Conservation (phyloP, 352 stramenopile species). For the Pythium volutum region DNA sequence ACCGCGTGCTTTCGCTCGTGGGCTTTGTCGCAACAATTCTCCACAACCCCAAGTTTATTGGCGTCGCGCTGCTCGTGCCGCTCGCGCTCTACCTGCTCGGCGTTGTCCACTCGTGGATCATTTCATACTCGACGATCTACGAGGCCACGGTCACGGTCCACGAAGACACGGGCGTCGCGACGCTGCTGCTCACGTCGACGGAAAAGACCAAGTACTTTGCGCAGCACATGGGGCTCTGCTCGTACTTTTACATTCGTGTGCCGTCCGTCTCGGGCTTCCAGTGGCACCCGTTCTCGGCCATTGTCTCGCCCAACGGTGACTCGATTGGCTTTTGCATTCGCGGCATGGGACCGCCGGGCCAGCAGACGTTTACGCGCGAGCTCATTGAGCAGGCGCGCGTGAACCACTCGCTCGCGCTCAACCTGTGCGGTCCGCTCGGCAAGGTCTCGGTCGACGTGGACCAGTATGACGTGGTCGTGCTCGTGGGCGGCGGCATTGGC, state of each 20-base stretch:
- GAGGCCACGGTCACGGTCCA: constrained; percentile 43
- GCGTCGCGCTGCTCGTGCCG: constrained; percentile 51
- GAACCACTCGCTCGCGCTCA: constrained; percentile 43
- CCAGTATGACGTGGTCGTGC: constrained; percentile 59
- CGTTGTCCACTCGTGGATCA: constrained; percentile 50
- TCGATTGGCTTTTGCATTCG: constrained; percentile 81
- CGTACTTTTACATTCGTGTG: constrained; percentile 78
- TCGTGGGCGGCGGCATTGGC: constrained; percentile 69
- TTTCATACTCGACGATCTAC: constrained; percentile 44
- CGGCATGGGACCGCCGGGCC: constrained; percentile 34
- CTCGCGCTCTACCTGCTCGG: constrained; percentile 61
- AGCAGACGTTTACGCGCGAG: constrained; percentile 45
- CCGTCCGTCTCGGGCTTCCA: constrained; percentile 59
- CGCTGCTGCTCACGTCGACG: constrained; percentile 50
- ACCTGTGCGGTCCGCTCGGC: constrained; percentile 68
- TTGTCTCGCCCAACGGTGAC: constrained; percentile 66
- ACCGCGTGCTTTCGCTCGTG: constrained; percentile 68
- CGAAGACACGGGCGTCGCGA: constrained; percentile 37
- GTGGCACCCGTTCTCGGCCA: constrained; percentile 82
- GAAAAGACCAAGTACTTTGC: constrained; percentile 60
- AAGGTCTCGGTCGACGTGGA: constrained; percentile 61
- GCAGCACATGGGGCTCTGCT: constrained; percentile 47
- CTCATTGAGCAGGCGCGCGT: constrained; percentile 43
- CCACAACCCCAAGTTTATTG: constrained; percentile 56
- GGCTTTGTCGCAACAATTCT: constrained; percentile 78